Evolutionary conservation across 2,329 filamentous ascomycete genomes (phyloP), one percentile per base, ranked within the genome.

Genomic region (Rhinocladiella mackenziei): DNA sequence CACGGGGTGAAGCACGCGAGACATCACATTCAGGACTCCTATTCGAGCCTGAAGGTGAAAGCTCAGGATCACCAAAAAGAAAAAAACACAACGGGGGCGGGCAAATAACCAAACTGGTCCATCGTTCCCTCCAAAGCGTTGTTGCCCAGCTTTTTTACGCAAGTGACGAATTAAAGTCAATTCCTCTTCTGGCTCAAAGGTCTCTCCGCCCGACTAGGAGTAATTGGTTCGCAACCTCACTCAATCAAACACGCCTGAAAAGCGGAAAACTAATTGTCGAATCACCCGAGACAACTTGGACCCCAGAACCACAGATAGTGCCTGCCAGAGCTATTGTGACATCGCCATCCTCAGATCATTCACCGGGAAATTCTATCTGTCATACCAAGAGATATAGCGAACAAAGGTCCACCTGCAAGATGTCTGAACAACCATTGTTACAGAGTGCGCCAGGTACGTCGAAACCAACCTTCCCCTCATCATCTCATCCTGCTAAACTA

Each of bases 371-470:
- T n/a, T n/a, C n/a, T n/a, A n/a, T n/a, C n/a, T 32, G 18, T 17
- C 30, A 17, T 17, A 32, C 30, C 33, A 19, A 37, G 34, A 34
- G 30, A 25, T 18, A 29, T 32, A 31, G n/a, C 26, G 25, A 23
- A 23, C 29, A 32, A 38, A 44, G 44, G 44, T 23, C 15, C n/a
- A 15, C 4, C 42, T 23, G 33, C 65, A 76, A 55, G 62, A 97
- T 98, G 92, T 98, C 92, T 54, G 89, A 83, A 65, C 91, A 96
- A 72, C 92, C 92, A 62, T 86, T 98, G 47, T 86, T 98, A 57
- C 89, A 96, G 65, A 91, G 88, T 39, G 84, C 89, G 39, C 89
- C 89, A 55, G 89, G 89, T 94, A 76, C 58, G 75, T 61, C 37
- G 28, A 35, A 28, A 22, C 10, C 25, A 11, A 6, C 30, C 31